Conservation (phyloP, 129 eudicot species). For the Flaveria robusta region DNA sequence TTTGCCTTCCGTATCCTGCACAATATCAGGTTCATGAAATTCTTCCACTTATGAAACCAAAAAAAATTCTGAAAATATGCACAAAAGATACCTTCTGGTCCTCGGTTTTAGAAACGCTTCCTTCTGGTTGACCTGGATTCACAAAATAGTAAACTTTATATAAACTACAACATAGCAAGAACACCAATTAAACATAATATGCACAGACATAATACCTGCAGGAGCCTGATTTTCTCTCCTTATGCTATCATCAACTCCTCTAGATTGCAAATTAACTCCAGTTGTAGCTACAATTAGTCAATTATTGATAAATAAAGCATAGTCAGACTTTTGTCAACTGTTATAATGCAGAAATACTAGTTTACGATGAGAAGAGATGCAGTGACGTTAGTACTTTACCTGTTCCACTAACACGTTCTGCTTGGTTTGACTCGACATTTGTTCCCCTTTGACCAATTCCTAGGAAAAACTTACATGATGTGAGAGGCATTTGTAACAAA, state of each 20-base stretch:
- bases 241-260: slow-evolving; percentile 48
- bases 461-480: neutral
- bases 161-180: neutral
- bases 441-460: slow-evolving; percentile 60
- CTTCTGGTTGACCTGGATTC: slow-evolving; percentile 51
- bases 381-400: slow-evolving; percentile 37
- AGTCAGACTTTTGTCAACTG: slow-evolving; percentile 22
- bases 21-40: slow-evolving; percentile 21
- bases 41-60: slow-evolving; percentile 6
- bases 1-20: slow-evolving; percentile 36
- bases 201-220: slow-evolving; percentile 39
- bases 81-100: slow-evolving; percentile 43
- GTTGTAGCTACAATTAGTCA: slow-evolving; percentile 41
- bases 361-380: slow-evolving; percentile 42
- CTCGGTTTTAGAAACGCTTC: slow-evolving; percentile 26
- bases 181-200: neutral
- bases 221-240: slow-evolving; percentile 43
- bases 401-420: slow-evolving; percentile 41
- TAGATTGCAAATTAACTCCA: slow-evolving; percentile 49
- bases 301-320: slow-evolving; percentile 26
- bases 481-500: slow-evolving; percentile 16
- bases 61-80: neutral
- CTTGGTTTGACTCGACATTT: slow-evolving; percentile 57
- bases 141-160: slow-evolving; percentile 18
- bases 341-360: slow-evolving; percentile 39